These are phyloP conservation scores for Pichia membranifaciens DNA, from an alignment of 805 yeast genomes.

Conservation along the genomic window DNA sequence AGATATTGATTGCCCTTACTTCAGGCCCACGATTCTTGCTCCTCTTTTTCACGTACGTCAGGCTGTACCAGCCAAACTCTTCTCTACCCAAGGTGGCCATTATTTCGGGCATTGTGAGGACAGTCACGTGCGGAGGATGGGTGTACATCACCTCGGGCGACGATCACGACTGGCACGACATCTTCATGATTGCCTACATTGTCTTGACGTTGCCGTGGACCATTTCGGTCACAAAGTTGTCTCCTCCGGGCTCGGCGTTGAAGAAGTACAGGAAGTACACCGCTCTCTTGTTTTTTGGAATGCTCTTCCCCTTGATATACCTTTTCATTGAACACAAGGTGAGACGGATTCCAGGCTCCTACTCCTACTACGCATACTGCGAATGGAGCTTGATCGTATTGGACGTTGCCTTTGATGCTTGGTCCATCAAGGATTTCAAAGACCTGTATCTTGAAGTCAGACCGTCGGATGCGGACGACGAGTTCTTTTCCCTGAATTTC, in stretches of 20 bases:
- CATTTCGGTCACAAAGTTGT: slow-evolving; percentile 46
- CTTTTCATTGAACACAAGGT: slow-evolving; percentile 92
- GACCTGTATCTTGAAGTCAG: slow-evolving; percentile 46
- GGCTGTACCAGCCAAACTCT: slow-evolving; percentile 35
- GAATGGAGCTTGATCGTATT: slow-evolving; percentile 87
- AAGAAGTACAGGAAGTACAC: slow-evolving; percentile 50
- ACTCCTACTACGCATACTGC: slow-evolving; percentile 87
- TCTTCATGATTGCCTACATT: slow-evolving; percentile 89
- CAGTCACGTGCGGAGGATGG: slow-evolving; percentile 98
- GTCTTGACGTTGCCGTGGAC: slow-evolving; percentile 92
- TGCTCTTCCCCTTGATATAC: slow-evolving; percentile 75
- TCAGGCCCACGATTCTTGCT: slow-evolving; percentile 85
- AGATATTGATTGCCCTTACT: slow-evolving; percentile 84
- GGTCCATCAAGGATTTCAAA: slow-evolving; percentile 65
- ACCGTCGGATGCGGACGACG: slow-evolving; percentile 21
- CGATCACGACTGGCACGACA: slow-evolving; percentile 93
- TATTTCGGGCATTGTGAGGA: slow-evolving; percentile 74
- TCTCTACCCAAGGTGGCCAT: slow-evolving; percentile 38
- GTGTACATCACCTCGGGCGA: slow-evolving; percentile 95
- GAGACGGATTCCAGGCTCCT: slow-evolving; percentile 84
- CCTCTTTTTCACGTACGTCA: slow-evolving; percentile 46
- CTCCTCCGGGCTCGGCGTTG: slow-evolving; percentile 40
- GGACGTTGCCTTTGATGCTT: slow-evolving; percentile 81
- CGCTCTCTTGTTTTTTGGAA: slow-evolving; percentile 58
- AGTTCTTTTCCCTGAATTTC: slow-evolving; percentile 24